Percentiles rank a stretch among this genome's conserved stretches.
Conservation (phyloP, 2,329 filamentous ascomycete species). For the Arthrobotrys sinensis region DNA sequence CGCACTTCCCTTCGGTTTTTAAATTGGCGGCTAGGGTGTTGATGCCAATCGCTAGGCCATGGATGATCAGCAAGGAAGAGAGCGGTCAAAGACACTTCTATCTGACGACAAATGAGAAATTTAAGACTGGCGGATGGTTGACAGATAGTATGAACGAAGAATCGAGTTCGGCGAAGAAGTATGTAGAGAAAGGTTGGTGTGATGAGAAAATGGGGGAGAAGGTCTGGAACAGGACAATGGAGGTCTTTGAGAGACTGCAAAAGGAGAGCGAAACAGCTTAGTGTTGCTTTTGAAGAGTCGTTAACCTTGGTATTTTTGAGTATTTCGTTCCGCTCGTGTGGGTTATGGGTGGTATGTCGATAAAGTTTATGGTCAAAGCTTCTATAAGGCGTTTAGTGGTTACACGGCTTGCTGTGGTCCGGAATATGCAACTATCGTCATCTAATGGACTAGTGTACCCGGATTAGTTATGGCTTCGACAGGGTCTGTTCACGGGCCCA, state of each 20-base stretch:
- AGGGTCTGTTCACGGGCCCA: background rate
- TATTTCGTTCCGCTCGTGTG: background rate
- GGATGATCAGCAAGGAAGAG: constrained; percentile 58
- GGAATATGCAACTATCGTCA: constrained; percentile 4
- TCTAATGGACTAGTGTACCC: constrained; percentile 18
- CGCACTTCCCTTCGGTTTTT: constrained; percentile 66
- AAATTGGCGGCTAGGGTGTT: constrained; percentile 58
- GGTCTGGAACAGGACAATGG: constrained; percentile 62
- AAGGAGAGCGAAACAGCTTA: constrained; percentile 43
- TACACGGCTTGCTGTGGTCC: constrained; percentile 5
- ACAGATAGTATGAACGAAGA: constrained; percentile 61
- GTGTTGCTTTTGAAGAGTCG: no score
- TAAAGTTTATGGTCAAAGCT: background rate
- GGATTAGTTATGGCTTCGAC: constrained; percentile 22
- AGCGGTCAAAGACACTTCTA: constrained; percentile 62
- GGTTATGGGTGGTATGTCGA: background rate
- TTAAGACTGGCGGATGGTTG: constrained; percentile 59
- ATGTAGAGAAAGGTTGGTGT: constrained; percentile 22
- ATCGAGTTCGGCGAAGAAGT: constrained; percentile 35
- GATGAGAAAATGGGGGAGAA: constrained; percentile 59
- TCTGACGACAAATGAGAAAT: constrained; percentile 62
- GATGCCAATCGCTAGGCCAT: constrained; percentile 60
- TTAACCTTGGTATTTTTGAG: background rate
- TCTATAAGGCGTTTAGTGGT: constrained; percentile 10
- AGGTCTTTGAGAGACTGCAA: constrained; percentile 54